Percentiles rank a stretch among this genome's conserved stretches.
These are phyloP conservation scores for Dothideomycetes sp. DNA, from an alignment of 2,329 filamentous ascomycete species.

Conservation along the genomic window DNA sequence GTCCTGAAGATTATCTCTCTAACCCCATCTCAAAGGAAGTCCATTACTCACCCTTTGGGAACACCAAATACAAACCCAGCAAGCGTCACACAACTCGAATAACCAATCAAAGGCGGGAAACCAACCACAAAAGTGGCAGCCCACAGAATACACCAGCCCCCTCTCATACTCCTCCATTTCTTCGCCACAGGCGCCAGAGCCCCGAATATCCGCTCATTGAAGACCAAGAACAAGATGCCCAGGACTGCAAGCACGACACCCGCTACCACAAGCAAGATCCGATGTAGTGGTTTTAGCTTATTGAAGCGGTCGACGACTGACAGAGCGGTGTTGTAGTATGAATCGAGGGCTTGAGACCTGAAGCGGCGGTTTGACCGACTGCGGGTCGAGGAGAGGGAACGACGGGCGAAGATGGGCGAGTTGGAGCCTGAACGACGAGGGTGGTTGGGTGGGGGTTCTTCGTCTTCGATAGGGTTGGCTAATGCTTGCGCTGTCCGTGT, in stretches of 20 bases:
- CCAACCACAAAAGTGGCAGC: slow-evolving; percentile 61
- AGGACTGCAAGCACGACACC: slow-evolving; percentile 43
- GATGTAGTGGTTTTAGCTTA: slow-evolving; percentile 50
- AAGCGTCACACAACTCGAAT: slow-evolving; percentile 64
- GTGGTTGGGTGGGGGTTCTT: slow-evolving; percentile 25
- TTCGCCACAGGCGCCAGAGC: slow-evolving; percentile 62
- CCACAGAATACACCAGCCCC: slow-evolving; percentile 68
- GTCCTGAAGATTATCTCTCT: slow-evolving; percentile 19
- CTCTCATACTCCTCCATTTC: slow-evolving; percentile 62
- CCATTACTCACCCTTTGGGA: slow-evolving; percentile 51
- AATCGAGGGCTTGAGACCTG: slow-evolving; percentile 30
- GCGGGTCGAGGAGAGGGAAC: slow-evolving; percentile 26
- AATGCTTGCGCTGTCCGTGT: slow-evolving; percentile 41
- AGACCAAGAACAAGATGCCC: slow-evolving; percentile 60
- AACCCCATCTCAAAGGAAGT: neutral
- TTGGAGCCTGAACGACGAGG: slow-evolving; percentile 17
- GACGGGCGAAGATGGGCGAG: slow-evolving; percentile 40
- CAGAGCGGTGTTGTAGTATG: slow-evolving; percentile 35
- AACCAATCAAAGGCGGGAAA: slow-evolving; percentile 81
- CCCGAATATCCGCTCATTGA: slow-evolving; percentile 69
- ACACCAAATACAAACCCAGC: slow-evolving; percentile 63
- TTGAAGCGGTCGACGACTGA: slow-evolving; percentile 44
- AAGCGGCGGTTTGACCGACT: slow-evolving; percentile 28
- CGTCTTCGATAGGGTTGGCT: slow-evolving; percentile 37
- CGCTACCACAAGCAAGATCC: slow-evolving; percentile 43